Conservation (phyloP, 805 yeast genomes). For the Tetrapisispora namnaoensis region DNA sequence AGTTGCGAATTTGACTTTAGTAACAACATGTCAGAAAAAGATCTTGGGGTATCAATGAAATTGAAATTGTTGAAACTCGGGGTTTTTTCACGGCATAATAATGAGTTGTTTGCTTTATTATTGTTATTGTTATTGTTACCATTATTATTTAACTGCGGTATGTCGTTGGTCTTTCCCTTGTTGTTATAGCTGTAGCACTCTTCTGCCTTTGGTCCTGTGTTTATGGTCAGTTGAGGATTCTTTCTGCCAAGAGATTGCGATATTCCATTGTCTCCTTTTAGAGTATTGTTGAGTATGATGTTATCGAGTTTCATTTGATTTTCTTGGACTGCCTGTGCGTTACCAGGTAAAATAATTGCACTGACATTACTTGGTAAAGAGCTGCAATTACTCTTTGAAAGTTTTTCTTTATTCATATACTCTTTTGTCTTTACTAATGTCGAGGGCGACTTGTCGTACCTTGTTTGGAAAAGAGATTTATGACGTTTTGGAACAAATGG, state of each 20-base stretch:
- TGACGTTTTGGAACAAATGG: conserved; percentile 10
- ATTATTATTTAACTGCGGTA: neutral
- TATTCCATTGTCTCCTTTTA: neutral
- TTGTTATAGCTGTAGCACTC: neutral
- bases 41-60: conserved; percentile 18
- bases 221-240: neutral
- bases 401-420: neutral
- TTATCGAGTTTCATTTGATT: neutral
- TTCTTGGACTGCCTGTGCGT: neutral
- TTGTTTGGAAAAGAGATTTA: conserved; percentile 14
- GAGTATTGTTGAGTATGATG: neutral
- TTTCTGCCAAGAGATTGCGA: neutral
- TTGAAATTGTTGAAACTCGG: conserved; percentile 5
- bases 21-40: conserved; percentile 19
- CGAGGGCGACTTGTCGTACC: conserved; percentile 10
- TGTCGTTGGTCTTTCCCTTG: neutral
- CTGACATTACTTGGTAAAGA: neutral
- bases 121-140: neutral
- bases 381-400: neutral
- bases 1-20: conserved; percentile 6
- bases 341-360: neutral
- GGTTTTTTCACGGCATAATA: neutral
- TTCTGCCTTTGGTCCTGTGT: neutral
- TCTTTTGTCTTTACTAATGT: neutral
- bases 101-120: neutral